Conservation (phyloP, 495 filamentous ascomycete species). For the Acidiella bohemica region DNA sequence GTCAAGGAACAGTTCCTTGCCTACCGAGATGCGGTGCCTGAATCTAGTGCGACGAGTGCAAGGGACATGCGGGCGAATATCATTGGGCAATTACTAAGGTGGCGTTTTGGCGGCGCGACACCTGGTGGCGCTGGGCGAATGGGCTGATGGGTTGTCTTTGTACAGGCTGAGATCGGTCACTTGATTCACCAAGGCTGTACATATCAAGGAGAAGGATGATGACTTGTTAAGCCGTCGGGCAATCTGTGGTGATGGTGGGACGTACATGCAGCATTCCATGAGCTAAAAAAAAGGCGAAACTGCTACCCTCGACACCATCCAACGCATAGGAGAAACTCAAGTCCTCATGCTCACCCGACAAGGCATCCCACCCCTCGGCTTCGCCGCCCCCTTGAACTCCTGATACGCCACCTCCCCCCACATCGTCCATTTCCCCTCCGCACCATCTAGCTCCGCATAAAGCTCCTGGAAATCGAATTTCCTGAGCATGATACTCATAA, state of each 20-base stretch:
- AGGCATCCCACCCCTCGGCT: conserved; percentile 11
- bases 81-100: conserved; percentile 11
- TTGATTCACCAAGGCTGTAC: too few relatives aligned
- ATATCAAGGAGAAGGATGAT: too few relatives aligned
- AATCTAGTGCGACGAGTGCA: background rate
- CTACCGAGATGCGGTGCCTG: conserved; percentile 15
- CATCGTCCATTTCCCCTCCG: conserved; percentile 3
- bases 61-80: conserved; percentile 6
- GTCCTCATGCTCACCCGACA: conserved; percentile 1
- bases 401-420: conserved; percentile 14
- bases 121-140: conserved; percentile 6
- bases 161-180: conserved; percentile 10
- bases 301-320: too few relatives aligned
- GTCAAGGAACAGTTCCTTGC: conserved; percentile 51
- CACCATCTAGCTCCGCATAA: conserved; percentile 18
- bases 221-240: too few relatives aligned
- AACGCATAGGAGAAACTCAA: too few relatives aligned
- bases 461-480: conserved; percentile 21
- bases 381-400: conserved; percentile 7
- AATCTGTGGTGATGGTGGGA: too few relatives aligned
- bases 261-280: too few relatives aligned
- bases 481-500: conserved; percentile 21
- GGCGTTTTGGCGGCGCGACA: conserved; percentile 5
- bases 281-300: too few relatives aligned
- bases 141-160: conserved; percentile 12